A percentile compares a stretch with the other conserved stretches of the same genome.
Evolutionary conservation across 495 filamentous ascomycete genomes (phyloP).

Genomic region (Jackrogersella multiformis): DNA sequence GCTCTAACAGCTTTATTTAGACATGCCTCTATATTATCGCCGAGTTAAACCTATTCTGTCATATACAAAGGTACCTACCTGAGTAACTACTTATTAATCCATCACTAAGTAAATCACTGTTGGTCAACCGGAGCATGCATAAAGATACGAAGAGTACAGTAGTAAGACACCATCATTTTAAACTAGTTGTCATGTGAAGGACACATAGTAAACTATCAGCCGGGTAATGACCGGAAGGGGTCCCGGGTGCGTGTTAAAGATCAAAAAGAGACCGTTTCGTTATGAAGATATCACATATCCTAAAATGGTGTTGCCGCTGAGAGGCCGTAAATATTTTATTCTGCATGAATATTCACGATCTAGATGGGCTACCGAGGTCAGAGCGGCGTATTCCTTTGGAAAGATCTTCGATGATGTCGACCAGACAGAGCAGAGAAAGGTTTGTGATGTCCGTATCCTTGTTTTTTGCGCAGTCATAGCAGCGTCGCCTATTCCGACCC

Average conservation of each 20-base stretch:
- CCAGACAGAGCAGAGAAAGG: slow-evolving; percentile 14
- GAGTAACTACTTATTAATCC: not conserved
- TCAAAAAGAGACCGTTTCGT: slow-evolving; percentile 25
- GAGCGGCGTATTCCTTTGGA: not conserved
- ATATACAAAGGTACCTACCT: not conserved
- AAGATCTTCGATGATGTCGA: slow-evolving; percentile 24
- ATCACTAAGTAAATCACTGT: not conserved
- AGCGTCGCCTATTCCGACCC: slow-evolving; percentile 32
- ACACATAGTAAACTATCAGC: not conserved
- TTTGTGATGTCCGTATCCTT: slow-evolving; percentile 33
- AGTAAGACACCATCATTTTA: not conserved
- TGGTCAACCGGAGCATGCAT: not conserved
- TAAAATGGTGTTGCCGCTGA: not conserved
- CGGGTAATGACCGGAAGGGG: slow-evolving; percentile 7
- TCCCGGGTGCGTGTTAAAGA: slow-evolving; percentile 17
- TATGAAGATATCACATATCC: slow-evolving; percentile 16
- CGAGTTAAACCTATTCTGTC: not conserved
- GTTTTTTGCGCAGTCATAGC: slow-evolving; percentile 23
- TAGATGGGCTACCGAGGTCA: not conserved
- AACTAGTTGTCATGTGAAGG: slow-evolving; percentile 6
- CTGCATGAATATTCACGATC: slow-evolving; percentile 23
- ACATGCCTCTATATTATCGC: not conserved
- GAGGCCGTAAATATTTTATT: slow-evolving; percentile 14
- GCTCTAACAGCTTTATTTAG: not conserved
- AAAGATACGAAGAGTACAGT: not conserved